Evolutionary conservation across 257 asterid genomes (phyloP), one percentile per base, ranked within the genome.

Genomic region (Plantago elongata): DNA sequence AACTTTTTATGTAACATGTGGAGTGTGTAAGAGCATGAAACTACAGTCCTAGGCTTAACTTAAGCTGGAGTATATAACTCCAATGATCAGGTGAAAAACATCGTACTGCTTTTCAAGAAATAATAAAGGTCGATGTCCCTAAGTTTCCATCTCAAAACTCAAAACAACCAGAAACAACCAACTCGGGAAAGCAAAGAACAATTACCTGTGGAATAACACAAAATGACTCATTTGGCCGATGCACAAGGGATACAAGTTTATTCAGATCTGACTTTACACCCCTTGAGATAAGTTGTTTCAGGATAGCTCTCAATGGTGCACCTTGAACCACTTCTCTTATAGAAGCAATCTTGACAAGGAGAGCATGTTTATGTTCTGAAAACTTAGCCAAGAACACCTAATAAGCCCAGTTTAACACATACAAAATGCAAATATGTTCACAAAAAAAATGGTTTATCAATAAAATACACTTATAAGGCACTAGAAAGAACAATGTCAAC

Each of bases 211-310:
- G 97, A 69, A 87, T 51, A 63, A 89, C 90, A 75, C 83, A 86
- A 80, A 84, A 92, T n/a, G 96, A 89, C 78, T 89, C 97, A 37
- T 81, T 86, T 22, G 96, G 97, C 69, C 97, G 89, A 79, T 92
- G 97, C 62, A 87, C 95, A 59, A 92, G 76, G 48, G 99, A 76
- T 67, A 92, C 72, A 60, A 82, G 76, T 78, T 83, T 63, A 75
- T 81, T 79, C 47, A 74, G 61, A 67, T 80, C 87, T 22, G 94
- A 72, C 72, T 79, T 81, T 57, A 69, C 74, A 55, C 80, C 74
- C 82, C 97, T 84, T 14, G 81, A 68, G 71, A 78, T 69, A 71
- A 92, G 87, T 54, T 82, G 93, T 70, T 80, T 92, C n/a, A 89
- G 72, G 75, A 84, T 57, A 14, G 75, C 94, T 78, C 91, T 83